These are phyloP conservation scores for Fomitopsis pinicola DNA, from an alignment of 1,284 basidiomycete species.

Conservation along the genomic window DNA sequence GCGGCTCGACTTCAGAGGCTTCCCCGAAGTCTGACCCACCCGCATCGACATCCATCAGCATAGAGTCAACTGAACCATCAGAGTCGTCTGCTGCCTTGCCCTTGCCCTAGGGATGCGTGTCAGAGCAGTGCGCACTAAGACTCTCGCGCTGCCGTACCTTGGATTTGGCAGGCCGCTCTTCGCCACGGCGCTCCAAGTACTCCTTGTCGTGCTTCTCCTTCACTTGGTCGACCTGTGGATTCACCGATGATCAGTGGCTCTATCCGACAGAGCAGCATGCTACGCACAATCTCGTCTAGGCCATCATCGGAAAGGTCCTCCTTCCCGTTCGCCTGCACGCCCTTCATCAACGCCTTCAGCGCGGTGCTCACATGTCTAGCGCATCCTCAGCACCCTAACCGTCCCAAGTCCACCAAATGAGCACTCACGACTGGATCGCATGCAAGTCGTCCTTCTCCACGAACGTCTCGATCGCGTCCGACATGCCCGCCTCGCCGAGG, in stretches of 20 bases:
- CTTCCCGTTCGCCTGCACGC: constrained; percentile 50
- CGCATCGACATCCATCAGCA: constrained; percentile 38
- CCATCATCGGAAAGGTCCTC: constrained; percentile 68
- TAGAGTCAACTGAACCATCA: constrained; percentile 73
- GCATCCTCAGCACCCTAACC: neutral
- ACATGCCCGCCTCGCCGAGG: constrained; percentile 82
- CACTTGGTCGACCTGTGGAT: constrained; percentile 54
- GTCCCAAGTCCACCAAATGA: too few species aligned
- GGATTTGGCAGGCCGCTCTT: constrained; percentile 17
- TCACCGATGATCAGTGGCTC: neutral
- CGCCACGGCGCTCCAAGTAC: constrained; percentile 41
- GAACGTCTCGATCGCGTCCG: constrained; percentile 87
- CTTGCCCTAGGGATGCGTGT: constrained; percentile 27
- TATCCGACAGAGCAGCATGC: neutral
- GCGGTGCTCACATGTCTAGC: constrained; percentile 66
- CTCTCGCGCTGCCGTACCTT: constrained; percentile 16
- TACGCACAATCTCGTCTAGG: constrained; percentile 66
- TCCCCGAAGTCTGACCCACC: constrained; percentile 23
- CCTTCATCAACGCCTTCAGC: constrained; percentile 61
- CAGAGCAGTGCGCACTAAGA: neutral
- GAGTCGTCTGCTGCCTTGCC: constrained; percentile 46
- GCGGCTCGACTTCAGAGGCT: constrained; percentile 38
- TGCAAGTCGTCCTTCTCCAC: constrained; percentile 95
- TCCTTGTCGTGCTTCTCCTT: constrained; percentile 64
- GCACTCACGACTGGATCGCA: constrained; percentile 78